Percentiles rank a stretch among this genome's conserved stretches.
Conservation (phyloP, 2,329 filamentous ascomycete species). For the Sarocladium strictum region DNA sequence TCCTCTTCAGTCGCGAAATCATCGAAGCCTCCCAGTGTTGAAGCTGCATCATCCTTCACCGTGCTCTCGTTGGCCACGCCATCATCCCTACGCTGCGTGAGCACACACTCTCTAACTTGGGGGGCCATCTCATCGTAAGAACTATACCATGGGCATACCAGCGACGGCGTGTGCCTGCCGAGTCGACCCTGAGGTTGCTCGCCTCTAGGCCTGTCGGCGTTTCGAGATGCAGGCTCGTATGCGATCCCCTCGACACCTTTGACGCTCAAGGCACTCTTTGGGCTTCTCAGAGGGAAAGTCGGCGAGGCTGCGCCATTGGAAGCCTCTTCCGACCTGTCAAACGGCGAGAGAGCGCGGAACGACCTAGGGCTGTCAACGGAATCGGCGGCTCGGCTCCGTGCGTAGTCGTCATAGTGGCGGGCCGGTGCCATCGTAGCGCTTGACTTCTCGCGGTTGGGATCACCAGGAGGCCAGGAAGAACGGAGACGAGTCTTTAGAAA, state of each 20-base stretch:
- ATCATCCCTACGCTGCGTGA: no score
- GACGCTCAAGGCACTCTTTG: not conserved
- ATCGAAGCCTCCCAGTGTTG: not conserved
- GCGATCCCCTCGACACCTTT: slow-evolving; percentile 5
- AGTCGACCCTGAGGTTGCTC: not conserved
- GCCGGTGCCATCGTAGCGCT: not conserved
- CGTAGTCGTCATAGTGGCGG: not conserved
- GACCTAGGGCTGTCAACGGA: not conserved
- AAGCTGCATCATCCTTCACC: not conserved
- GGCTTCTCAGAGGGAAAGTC: not conserved
- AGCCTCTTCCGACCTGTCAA: not conserved
- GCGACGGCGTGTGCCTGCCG: not conserved
- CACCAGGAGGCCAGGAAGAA: no score
- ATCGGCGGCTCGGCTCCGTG: not conserved
- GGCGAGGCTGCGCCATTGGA: slow-evolving; percentile 2
- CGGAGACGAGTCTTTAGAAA: no score
- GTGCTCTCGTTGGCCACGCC: not conserved
- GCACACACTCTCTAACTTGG: no score
- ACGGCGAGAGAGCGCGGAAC: not conserved
- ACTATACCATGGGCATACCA: not conserved
- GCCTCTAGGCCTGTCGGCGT: not conserved
- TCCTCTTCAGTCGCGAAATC: slow-evolving; percentile 8
- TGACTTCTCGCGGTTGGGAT: not conserved
- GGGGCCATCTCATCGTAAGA: no score
- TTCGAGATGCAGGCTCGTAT: slow-evolving; percentile 1